Percentiles rank a stretch among this genome's conserved stretches.
Evolutionary conservation across 768 basidiomycete genomes (phyloP).

Genomic region (Amanita thiersii): DNA sequence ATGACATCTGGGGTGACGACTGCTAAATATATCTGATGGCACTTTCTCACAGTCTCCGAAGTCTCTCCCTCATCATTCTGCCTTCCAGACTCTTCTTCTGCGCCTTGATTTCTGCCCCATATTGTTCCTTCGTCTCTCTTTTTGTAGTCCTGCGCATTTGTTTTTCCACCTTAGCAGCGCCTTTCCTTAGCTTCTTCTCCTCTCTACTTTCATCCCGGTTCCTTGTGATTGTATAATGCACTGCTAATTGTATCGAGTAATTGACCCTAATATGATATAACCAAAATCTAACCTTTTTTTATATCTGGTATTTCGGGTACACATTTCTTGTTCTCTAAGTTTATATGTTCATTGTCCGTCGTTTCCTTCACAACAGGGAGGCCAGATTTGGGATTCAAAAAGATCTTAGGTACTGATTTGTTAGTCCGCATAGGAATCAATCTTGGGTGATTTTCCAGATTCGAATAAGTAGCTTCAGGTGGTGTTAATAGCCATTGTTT

Average conservation of each 20-base stretch:
- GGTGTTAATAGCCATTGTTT: conserved; percentile 10
- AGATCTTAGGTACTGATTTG: conserved; percentile 52
- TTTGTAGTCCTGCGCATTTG: conserved; percentile 61
- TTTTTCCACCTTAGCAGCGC: conserved; percentile 57
- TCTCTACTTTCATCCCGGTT: conserved; percentile 70
- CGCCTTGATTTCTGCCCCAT: conserved; percentile 51
- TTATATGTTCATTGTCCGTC: conserved; percentile 9
- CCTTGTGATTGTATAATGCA: conserved; percentile 51
- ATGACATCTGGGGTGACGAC: too few species aligned
- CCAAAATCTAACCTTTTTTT: conserved; percentile 15
- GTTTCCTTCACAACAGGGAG: conserved; percentile 48
- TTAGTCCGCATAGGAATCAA: conserved; percentile 64
- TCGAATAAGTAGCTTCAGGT: conserved; percentile 82
- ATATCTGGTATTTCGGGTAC: too few species aligned
- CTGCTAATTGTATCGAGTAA: conserved; percentile 14
- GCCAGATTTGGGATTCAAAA: conserved; percentile 69
- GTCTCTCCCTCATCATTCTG: conserved; percentile 36
- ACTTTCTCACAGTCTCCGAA: conserved; percentile 19
- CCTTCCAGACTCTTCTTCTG: conserved; percentile 49
- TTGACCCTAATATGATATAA: neutral
- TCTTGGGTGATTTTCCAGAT: conserved; percentile 93
- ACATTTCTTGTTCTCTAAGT: conserved; percentile 14
- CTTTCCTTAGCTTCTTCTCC: conserved; percentile 66
- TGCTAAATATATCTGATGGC: neutral
- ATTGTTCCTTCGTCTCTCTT: conserved; percentile 57